Base-by-base conservation (phyloP, 768 basidiomycete species). In the Cubamyces sp. region DNA sequence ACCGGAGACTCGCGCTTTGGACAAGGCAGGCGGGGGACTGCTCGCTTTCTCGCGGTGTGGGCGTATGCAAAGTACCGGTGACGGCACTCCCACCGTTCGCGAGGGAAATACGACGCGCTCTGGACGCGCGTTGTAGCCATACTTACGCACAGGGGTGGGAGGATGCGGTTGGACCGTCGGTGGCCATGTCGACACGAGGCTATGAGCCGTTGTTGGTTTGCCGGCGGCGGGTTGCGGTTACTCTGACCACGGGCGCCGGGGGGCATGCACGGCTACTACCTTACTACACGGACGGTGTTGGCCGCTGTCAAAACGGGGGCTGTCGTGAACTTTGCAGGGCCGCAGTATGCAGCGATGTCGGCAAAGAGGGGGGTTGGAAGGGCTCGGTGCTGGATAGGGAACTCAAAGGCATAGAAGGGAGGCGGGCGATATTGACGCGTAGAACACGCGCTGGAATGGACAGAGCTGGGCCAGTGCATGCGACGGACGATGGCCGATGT, bases 161-260 rank as follows among this genome's bases (percentile, higher is more conserved):
- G 21, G 16, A 25, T 28, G 37, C 26, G 9, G 30, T 30, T 50
- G 61, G 25, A 51, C 19, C 42, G 12, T 25, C 50, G 51, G 50
- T 56, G 54, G 50, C 48, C 48, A 45, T 54, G 55, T 25, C 42
- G 41, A 52, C 61, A 62, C 34, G 61, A 62, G 61, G 61, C 61
- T 62, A 62, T 62, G 61, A 45, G 55, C 57, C 61, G 55, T 53
- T 41, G 16, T 16, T 41, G 42, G 37, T 34, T 34, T 34, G 34
- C 34, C 50, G 61, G 41, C 25, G 28, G 45, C 26, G 25, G 16
- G 12, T 6, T 34, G 48, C 14, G 19, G 48, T 11, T 49, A 16
- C 48, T 28, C 12, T 49, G n/a, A 15, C 48, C 14, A 47, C 7
- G 45, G 42, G 23, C 21, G 45, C 28, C 48, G 28, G 9, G 19